Evolutionary conservation across 2,329 filamentous ascomycete genomes (phyloP).

Genomic region (Boeremia exigua): DNA sequence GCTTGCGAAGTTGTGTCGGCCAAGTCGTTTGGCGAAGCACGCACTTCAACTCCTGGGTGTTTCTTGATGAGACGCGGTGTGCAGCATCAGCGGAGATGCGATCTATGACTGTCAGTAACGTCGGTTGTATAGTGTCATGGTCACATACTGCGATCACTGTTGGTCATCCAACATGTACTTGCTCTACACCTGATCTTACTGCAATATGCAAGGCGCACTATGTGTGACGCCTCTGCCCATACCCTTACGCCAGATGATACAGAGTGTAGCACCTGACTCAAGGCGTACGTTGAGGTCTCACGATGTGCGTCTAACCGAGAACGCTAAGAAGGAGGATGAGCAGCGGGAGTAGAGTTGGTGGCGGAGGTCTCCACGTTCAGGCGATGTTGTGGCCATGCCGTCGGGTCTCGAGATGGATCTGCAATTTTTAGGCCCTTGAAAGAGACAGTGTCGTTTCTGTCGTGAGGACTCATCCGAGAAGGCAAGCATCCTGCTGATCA

Average conservation of each 20-base stretch:
- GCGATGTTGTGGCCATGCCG: slow-evolving; percentile 13
- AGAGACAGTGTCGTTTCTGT: slow-evolving; percentile 11
- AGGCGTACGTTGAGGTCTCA: slow-evolving; percentile 4
- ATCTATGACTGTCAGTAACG: too few species aligned
- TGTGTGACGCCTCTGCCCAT: slow-evolving; percentile 4
- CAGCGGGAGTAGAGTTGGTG: slow-evolving; percentile 11
- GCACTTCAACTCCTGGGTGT: too few species aligned
- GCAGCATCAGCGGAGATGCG: too few species aligned
- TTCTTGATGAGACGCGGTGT: too few species aligned
- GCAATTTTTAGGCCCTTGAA: slow-evolving; percentile 3
- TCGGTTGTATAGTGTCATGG: too few species aligned
- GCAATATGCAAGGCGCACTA: slow-evolving; percentile 1
- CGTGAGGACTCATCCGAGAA: not conserved
- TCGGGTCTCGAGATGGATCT: slow-evolving; percentile 9
- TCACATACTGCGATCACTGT: too few species aligned
- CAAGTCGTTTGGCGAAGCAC: too few species aligned
- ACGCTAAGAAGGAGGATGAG: not conserved
- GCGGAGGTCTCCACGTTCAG: not conserved
- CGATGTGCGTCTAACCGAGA: not conserved
- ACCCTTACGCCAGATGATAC: not conserved
- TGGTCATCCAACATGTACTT: too few species aligned
- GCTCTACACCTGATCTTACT: too few species aligned
- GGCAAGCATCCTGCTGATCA: not conserved
- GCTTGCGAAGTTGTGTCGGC: too few species aligned
- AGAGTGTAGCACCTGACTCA: slow-evolving; percentile 11